Evolutionary conservation across 495 filamentous ascomycete species (phyloP).

Genomic region (Hypoxylon cercidicola): DNA sequence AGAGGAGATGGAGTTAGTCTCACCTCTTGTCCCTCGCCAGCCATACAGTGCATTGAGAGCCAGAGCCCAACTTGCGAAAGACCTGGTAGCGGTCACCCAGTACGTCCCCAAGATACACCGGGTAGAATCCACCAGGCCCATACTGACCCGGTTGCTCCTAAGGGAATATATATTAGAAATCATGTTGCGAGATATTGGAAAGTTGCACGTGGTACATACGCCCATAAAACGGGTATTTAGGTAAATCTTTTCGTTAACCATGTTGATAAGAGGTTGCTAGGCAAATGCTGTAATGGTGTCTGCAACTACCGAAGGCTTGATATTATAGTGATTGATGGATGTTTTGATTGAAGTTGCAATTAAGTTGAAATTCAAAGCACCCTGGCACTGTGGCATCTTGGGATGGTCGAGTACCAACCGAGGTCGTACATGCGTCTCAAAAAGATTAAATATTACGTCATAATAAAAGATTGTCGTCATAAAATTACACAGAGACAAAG

Average conservation of each 20-base stretch:
- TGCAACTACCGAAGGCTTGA: not conserved
- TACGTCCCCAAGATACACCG: slow-evolving; percentile 44
- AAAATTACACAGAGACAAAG: no score
- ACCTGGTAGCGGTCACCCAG: slow-evolving; percentile 43
- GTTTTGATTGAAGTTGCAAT: not conserved
- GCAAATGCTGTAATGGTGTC: not conserved
- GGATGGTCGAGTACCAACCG: no score
- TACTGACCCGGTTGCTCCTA: slow-evolving; percentile 20
- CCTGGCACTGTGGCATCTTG: no score
- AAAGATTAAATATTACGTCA: no score
- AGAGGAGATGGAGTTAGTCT: not conserved
- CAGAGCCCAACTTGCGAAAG: slow-evolving; percentile 47
- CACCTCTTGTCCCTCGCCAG: slow-evolving; percentile 30
- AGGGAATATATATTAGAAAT: not conserved
- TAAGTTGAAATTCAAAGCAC: not conserved
- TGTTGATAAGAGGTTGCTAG: not conserved
- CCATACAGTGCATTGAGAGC: slow-evolving; percentile 41
- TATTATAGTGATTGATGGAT: not conserved
- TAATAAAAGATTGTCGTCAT: no score
- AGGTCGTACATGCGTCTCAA: no score
- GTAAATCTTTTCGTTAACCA: not conserved
- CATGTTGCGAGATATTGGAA: not conserved
- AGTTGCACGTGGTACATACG: slow-evolving; percentile 8
- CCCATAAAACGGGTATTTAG: slow-evolving; percentile 2
- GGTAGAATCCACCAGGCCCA: slow-evolving; percentile 39